Conservation (phyloP, 768 basidiomycete genomes). For the Mycena pura region DNA sequence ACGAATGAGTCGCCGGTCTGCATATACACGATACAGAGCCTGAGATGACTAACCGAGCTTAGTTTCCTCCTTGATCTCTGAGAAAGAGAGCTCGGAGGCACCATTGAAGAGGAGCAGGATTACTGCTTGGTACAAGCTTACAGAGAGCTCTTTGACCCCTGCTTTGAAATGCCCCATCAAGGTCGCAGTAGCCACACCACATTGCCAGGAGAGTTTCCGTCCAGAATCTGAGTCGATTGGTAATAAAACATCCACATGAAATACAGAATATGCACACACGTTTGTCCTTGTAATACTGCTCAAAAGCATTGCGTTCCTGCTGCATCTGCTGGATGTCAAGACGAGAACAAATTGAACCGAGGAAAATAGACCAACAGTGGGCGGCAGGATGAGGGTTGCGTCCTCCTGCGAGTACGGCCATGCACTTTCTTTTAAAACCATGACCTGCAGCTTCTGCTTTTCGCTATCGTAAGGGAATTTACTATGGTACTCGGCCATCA, state of each 20-base stretch:
- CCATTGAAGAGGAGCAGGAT: slow-evolving; percentile 89
- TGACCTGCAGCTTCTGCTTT: slow-evolving; percentile 65
- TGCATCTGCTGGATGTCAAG: slow-evolving; percentile 64
- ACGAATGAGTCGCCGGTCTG: slow-evolving; percentile 30
- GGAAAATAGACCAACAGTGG: slow-evolving; percentile 45
- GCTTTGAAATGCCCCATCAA: slow-evolving; percentile 72
- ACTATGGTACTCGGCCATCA: slow-evolving; percentile 69
- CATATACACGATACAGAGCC: neutral
- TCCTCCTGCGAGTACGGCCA: slow-evolving; percentile 81
- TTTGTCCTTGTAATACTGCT: slow-evolving; percentile 75
- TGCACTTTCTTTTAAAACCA: slow-evolving; percentile 86
- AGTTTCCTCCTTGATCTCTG: slow-evolving; percentile 70
- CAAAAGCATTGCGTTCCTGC: slow-evolving; percentile 66
- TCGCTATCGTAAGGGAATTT: slow-evolving; percentile 46
- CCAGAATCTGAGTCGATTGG: slow-evolving; percentile 5
- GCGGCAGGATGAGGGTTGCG: slow-evolving; percentile 59
- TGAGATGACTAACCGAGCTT: slow-evolving; percentile 67
- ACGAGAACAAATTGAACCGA: slow-evolving; percentile 11
- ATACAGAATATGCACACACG: slow-evolving; percentile 53
- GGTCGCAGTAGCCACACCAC: slow-evolving; percentile 83
- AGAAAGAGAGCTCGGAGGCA: slow-evolving; percentile 61
- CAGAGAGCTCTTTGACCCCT: slow-evolving; percentile 84
- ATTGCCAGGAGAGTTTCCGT: slow-evolving; percentile 77
- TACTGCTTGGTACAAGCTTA: slow-evolving; percentile 91
- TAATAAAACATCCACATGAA: neutral